Conservation (phyloP, 1,139 yeast species). For the Geotrichum europaeum region DNA sequence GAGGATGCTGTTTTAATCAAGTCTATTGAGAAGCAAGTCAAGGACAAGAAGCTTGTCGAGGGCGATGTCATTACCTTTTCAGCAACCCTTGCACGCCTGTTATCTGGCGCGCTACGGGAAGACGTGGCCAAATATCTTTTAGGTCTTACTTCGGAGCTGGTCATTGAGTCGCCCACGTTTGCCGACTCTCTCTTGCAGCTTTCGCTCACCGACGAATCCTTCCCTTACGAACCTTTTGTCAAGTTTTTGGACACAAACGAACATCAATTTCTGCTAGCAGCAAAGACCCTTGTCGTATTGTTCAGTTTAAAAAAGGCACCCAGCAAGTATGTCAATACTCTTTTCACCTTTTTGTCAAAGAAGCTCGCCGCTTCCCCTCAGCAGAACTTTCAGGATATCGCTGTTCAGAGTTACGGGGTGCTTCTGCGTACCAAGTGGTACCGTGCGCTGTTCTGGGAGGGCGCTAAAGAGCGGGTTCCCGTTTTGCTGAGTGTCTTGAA, state of each 20-base stretch:
- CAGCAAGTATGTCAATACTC: slow-evolving; percentile 35
- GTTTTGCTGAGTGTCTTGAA: slow-evolving; percentile 45
- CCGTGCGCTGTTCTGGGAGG: slow-evolving; percentile 53
- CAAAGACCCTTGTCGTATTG: slow-evolving; percentile 33
- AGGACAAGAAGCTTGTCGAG: slow-evolving; percentile 33
- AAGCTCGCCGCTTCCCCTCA: slow-evolving; percentile 46
- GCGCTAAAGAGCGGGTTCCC: slow-evolving; percentile 47
- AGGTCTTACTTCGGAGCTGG: slow-evolving; percentile 61
- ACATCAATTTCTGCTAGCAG: slow-evolving; percentile 34
- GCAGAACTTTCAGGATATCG: slow-evolving; percentile 53
- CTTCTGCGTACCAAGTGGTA: slow-evolving; percentile 53
- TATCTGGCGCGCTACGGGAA: slow-evolving; percentile 50
- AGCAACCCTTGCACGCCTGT: slow-evolving; percentile 48
- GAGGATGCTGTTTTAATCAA: slow-evolving; percentile 64
- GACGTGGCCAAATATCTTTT: slow-evolving; percentile 73
- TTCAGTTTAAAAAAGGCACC: slow-evolving; percentile 22
- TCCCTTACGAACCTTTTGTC: slow-evolving; percentile 52
- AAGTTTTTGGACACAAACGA: slow-evolving; percentile 44
- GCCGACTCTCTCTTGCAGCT: slow-evolving; percentile 43
- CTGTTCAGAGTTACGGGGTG: slow-evolving; percentile 61
- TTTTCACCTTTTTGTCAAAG: slow-evolving; percentile 42
- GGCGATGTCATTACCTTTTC: slow-evolving; percentile 49
- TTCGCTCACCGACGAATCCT: slow-evolving; percentile 39
- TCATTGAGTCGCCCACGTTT: slow-evolving; percentile 45
- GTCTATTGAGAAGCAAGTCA: slow-evolving; percentile 49